These are phyloP conservation scores for Candida glaebosa DNA, from an alignment of 805 yeast species.

Conservation along the genomic window DNA sequence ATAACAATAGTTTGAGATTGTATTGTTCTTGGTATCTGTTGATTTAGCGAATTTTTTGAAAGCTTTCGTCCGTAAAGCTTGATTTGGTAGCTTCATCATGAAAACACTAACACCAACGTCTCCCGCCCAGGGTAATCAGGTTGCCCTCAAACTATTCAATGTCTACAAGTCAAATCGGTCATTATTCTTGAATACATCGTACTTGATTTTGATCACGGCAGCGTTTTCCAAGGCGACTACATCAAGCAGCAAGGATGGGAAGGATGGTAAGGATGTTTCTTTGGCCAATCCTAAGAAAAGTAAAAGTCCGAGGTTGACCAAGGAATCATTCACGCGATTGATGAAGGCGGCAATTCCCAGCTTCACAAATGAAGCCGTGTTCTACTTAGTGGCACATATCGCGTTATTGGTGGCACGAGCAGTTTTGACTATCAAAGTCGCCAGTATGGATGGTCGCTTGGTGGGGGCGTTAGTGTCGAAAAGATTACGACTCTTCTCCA, in stretches of 20 bases:
- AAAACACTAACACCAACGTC: no score
- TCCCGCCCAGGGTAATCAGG: slow-evolving; percentile 7
- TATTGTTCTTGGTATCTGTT: not conserved
- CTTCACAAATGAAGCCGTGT: slow-evolving; percentile 23
- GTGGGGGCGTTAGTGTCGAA: slow-evolving; percentile 80
- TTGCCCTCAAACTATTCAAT: slow-evolving; percentile 26
- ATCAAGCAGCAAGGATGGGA: slow-evolving; percentile 12
- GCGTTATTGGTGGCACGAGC: slow-evolving; percentile 64
- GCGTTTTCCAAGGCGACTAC: slow-evolving; percentile 42
- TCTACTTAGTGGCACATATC: slow-evolving; percentile 50
- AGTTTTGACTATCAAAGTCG: slow-evolving; percentile 72
- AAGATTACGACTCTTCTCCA: slow-evolving; percentile 59
- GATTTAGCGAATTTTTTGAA: not conserved
- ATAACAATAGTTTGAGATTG: not conserved
- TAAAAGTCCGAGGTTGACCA: slow-evolving; percentile 24
- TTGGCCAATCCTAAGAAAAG: slow-evolving; percentile 7
- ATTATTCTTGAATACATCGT: slow-evolving; percentile 38
- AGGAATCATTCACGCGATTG: slow-evolving; percentile 27
- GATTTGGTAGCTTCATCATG: no score
- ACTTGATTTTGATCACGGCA: slow-evolving; percentile 38
- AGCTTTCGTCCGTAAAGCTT: no score
- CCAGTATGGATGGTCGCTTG: slow-evolving; percentile 78
- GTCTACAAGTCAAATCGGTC: slow-evolving; percentile 40
- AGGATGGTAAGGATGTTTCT: not conserved
- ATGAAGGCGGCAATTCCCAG: slow-evolving; percentile 34